Evolutionary conservation across 306 rosid species (phyloP), one percentile per base, ranked within the genome.

Genomic region (Psophocarpus tetragonolobus): DNA sequence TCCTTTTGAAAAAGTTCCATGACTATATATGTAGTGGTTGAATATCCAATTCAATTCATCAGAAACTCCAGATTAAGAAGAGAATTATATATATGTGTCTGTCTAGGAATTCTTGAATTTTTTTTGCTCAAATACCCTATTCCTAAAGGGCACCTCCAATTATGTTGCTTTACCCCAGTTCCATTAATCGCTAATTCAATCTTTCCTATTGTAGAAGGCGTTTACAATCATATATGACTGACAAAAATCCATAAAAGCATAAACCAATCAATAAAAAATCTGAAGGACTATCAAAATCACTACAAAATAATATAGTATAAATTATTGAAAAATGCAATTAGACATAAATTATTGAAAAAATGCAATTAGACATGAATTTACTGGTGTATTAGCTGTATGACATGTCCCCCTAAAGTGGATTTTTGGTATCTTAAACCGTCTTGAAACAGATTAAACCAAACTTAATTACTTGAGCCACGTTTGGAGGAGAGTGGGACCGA

Each of bases 401-500:
- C 2, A 56, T 23, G 32, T 10, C 2, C 15, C 18, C 17, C 36
- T 4, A 57, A 57, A 57, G 26, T 57, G 14, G 64, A 9, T 12
- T 57, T 57, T 15, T 29, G n/a, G 14, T 2, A 32, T 13, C 27
- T 8, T 12, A 62, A 17, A 33, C 14, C 41, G 24, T 33, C n/a
- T 32, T 32, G 0, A 11, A 8, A 8, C 11, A 60, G 39, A 15
- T 29, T 61, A 63, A 32, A 8, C 33, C 6, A 62, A 32, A 33
- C 7, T 30, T 35, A 5, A 14, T 21, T 23, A 9, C 6, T 66
- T 42, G 38, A 42, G 39, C 4, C 11, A 39, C 12, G 11, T 39
- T 23, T 14, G 12, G 45, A 41, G 26, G 61, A 27, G 58, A 64
- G 65, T 68, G 82, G 76, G 84, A 57, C 86, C 83, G 42, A 53